phyloP scores from a whole-genome alignment of 805 yeast species.

The Trichomonascus vanleenenianus region DNA sequence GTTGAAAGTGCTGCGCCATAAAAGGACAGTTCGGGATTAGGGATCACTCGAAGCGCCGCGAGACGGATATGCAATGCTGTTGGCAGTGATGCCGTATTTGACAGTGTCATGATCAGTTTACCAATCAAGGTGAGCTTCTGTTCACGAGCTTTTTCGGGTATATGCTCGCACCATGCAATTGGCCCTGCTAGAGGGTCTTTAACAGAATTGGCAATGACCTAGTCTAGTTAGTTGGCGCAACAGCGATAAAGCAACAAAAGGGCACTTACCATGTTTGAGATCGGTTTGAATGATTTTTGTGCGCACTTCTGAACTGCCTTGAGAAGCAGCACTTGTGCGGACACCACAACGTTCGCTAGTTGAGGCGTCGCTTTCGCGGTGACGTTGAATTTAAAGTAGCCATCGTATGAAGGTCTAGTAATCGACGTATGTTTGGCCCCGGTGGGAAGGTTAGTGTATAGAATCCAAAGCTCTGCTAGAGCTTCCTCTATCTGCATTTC shows the following conservation, averaged over 20 bases:
- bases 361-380: neutral
- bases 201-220: constrained; percentile 1
- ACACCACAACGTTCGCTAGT: constrained; percentile 4
- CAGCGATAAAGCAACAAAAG: neutral
- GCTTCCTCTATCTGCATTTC: constrained; percentile 4
- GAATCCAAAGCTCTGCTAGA: constrained; percentile 1
- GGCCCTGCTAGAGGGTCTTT: neutral
- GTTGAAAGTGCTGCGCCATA: neutral
- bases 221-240: neutral
- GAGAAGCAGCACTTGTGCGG: constrained; percentile 5
- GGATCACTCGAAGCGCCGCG: constrained; percentile 1
- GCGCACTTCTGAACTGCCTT: constrained; percentile 7
- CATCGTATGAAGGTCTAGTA: neutral
- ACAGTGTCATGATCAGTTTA: constrained; percentile 6
- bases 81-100: constrained; percentile 3
- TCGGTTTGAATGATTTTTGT: constrained; percentile 3
- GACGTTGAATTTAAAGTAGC: neutral
- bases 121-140: constrained; percentile 7
- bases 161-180: constrained; percentile 4
- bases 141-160: neutral
- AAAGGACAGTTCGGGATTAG: constrained; percentile 1
- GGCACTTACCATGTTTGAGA: constrained; percentile 3
- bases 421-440: neutral
- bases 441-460: neutral
- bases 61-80: constrained; percentile 7